Percentiles rank a stretch among this genome's conserved stretches.
Conservation (phyloP, 441 rosid species). For the Francoa sonchifolia region DNA sequence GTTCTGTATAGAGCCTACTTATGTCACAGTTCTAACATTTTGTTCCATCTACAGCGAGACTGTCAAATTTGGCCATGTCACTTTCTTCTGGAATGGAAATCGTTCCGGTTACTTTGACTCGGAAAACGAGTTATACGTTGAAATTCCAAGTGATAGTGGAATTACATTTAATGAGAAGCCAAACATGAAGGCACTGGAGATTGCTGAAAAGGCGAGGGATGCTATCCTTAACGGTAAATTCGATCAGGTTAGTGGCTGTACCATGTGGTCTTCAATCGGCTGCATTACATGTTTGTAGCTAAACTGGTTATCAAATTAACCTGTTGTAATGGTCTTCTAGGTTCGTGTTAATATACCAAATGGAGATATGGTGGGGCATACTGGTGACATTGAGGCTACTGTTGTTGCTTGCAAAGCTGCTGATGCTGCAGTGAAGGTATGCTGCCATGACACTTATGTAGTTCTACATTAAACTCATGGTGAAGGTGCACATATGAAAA, state of each 20-base stretch:
- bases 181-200: conserved; percentile 85
- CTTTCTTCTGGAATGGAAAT: conserved; percentile 99
- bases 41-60: conserved; percentile 54
- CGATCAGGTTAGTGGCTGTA: conserved; percentile 64
- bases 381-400: conserved; percentile 83
- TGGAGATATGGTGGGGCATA: conserved; percentile 96
- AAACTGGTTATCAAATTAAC: not conserved
- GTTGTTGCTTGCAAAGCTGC: conserved; percentile 84
- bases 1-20: not conserved
- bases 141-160: conserved; percentile 87
- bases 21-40: not conserved
- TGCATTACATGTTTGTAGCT: not conserved
- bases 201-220: conserved; percentile 80
- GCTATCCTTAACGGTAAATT: conserved; percentile 82
- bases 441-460: too few relatives aligned
- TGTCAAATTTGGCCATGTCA: conserved; percentile 94
- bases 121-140: conserved; percentile 72
- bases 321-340: conserved; percentile 21
- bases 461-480: too few relatives aligned
- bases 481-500: too few relatives aligned
- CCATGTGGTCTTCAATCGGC: too few relatives aligned
- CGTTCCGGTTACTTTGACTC: conserved; percentile 82
- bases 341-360: conserved; percentile 90
- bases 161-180: conserved; percentile 88
- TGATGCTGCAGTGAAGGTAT: conserved; percentile 83